Conservation (phyloP, 2,329 filamentous ascomycete genomes). For the Diaporthe helianthi region DNA sequence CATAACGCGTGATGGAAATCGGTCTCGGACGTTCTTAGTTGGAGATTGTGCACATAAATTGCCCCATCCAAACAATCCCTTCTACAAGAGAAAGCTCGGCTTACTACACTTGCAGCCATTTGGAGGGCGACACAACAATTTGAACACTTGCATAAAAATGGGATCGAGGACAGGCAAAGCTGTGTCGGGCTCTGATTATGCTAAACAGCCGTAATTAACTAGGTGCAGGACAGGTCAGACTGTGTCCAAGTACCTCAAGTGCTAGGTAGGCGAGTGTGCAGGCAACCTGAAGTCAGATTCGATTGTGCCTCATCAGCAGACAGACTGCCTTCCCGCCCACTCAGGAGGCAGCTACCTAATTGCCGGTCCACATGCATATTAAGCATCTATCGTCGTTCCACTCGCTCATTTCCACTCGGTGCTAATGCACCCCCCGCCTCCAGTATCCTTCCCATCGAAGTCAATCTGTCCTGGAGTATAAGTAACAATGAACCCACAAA, state of each 20-base stretch:
- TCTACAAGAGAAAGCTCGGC: not conserved
- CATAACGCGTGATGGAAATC: not conserved
- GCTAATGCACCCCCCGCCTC: not conserved
- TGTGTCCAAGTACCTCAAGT: not conserved
- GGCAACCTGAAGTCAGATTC: not conserved
- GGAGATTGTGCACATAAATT: not conserved
- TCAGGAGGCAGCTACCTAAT: too few relatives aligned
- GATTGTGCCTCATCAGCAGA: not conserved
- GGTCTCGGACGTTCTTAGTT: not conserved
- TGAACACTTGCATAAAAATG: not conserved
- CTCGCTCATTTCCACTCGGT: not conserved
- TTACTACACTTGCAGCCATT: too few relatives aligned
- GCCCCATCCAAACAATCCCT: not conserved
- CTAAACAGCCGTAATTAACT: not conserved
- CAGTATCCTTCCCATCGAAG: not conserved
- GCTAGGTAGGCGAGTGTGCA: not conserved
- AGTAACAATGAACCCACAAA: not conserved
- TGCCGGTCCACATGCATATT: not conserved
- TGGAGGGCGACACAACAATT: not conserved
- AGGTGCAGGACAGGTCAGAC: not conserved
- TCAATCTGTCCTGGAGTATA: not conserved
- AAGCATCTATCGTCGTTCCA: not conserved
- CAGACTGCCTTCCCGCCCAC: not conserved
- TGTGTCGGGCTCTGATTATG: not conserved
- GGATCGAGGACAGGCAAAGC: not conserved